Evolutionary conservation across 768 basidiomycete genomes (phyloP).

Genomic region (Neoboletus magnificus): DNA sequence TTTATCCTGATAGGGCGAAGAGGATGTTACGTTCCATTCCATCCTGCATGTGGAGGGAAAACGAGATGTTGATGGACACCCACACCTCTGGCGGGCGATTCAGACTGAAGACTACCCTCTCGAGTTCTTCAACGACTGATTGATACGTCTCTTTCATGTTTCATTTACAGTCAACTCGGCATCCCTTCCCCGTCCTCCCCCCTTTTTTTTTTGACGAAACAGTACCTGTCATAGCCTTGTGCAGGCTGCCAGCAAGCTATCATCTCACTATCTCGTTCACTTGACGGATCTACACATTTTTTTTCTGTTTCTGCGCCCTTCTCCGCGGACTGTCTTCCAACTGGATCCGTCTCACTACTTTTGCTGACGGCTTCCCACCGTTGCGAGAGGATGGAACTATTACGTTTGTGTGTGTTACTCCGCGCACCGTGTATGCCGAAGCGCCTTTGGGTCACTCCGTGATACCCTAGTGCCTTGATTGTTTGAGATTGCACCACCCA

Average conservation of each 20-base stretch:
- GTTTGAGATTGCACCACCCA: not conserved
- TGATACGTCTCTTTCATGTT: not conserved
- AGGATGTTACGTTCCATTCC: conserved; percentile 70
- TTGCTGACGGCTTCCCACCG: conserved; percentile 7
- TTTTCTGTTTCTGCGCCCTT: not conserved
- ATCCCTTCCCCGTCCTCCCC: not conserved
- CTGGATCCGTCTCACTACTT: not conserved
- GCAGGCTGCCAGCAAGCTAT: conserved; percentile 3
- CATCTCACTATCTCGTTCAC: not conserved
- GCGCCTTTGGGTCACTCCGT: not conserved
- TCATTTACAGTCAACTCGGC: not conserved
- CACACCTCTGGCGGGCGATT: conserved; percentile 62
- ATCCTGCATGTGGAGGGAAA: conserved; percentile 59
- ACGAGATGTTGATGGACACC: conserved; percentile 43
- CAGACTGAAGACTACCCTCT: conserved; percentile 57
- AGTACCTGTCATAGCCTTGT: conserved; percentile 13
- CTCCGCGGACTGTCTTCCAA: conserved; percentile 10
- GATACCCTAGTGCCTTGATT: conserved; percentile 2
- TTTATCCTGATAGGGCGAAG: conserved; percentile 45
- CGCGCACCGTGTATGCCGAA: not conserved
- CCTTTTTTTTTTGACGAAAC: conserved; percentile 19
- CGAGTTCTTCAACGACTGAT: conserved; percentile 29
- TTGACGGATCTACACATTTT: conserved; percentile 1
- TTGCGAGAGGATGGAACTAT: not conserved
- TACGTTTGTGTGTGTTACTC: conserved; percentile 9